Percentiles rank a stretch among this genome's conserved stretches.
phyloP scores from a whole-genome alignment of 768 basidiomycete species.

The Rhodosporidiobolus odoratus region DNA sequence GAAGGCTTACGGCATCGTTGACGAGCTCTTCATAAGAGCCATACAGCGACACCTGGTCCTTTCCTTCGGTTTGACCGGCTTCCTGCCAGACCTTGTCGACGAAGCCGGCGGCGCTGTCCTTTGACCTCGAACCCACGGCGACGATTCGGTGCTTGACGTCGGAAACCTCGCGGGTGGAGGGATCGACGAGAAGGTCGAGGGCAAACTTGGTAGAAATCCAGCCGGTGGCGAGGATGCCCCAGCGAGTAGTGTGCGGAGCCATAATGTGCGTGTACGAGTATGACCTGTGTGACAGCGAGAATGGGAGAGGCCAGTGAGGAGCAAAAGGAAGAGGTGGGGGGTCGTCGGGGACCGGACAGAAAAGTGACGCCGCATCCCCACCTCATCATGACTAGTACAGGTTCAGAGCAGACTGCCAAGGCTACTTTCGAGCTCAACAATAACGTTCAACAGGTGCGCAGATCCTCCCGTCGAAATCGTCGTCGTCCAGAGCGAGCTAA shows the following conservation, averaged over 20 bases:
- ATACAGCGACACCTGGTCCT: constrained; percentile 37
- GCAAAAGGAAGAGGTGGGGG: not conserved
- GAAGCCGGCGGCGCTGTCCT: constrained; percentile 43
- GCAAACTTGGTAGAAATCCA: constrained; percentile 26
- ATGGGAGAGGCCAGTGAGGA: not conserved
- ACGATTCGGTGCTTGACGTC: constrained; percentile 45
- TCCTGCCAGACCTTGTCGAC: constrained; percentile 40
- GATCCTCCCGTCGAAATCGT: not conserved
- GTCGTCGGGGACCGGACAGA: not conserved
- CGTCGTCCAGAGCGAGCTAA: constrained; percentile 12
- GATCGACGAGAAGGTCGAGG: constrained; percentile 40
- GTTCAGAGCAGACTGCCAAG: constrained; percentile 24
- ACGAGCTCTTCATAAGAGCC: constrained; percentile 45
- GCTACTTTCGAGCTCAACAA: constrained; percentile 50
- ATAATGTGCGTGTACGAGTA: too few relatives aligned
- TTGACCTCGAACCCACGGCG: constrained; percentile 43
- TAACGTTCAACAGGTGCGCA: constrained; percentile 41
- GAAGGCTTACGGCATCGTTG: constrained; percentile 12
- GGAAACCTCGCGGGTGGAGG: constrained; percentile 29
- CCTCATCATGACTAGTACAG: not conserved
- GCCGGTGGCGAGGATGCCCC: constrained; percentile 22
- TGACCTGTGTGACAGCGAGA: too few relatives aligned
- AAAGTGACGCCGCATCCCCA: not conserved
- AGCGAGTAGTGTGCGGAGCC: constrained; percentile 14
- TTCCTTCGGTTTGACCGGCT: constrained; percentile 40